Base-by-base conservation (phyloP, 345 rosid species). In the Mangifera indica region DNA sequence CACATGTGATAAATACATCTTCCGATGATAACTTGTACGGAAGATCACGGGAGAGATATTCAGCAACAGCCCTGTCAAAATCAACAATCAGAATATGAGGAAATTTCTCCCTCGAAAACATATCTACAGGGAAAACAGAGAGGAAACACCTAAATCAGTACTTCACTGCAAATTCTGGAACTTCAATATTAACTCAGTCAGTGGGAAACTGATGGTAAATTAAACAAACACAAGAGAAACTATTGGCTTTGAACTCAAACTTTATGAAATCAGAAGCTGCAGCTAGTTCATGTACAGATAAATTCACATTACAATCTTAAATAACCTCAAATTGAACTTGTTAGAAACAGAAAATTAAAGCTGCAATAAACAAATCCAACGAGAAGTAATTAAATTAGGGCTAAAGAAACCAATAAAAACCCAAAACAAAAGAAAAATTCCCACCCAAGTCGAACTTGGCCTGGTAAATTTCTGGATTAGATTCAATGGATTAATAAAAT, bases 1-100 rank as follows among this genome's bases (percentile, higher is more conserved):
- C 99, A 0, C 96, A 92, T 21, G 98, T 95, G 34, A 92, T 44
- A 67, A 92, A 94, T 17, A 92, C 96, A 74, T 95, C 99, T 42
- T 92, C 93, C 0, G 83, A 46, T 53, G 93, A 81, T 59, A 95
- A 79, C 72, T 95, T 76, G 85, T 89, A 95, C 13, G 97, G 97
- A 76, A 95, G 91, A 81, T 92, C 93, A 17, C 74, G 73, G 7
- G 97, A 89, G 63, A 95, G 81, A 84, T 90, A 89, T 56, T 89
- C 91, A 1, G 97, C 91, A 17, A 92, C 81, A 44, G 98, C 93
- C 80, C 99, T 94, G 87, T 66, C 18, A 58, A 55, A 51, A 51
- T 2, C n/a, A 49, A 49, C 4, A 13, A 46, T 12, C 51, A 49
- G 17, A 49, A 49, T 2, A 3, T 15, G 53, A 11, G 53, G 17